Base-by-base conservation (phyloP, 2,329 filamentous ascomycete genomes). In the Basipetospora chlamydospora region DNA sequence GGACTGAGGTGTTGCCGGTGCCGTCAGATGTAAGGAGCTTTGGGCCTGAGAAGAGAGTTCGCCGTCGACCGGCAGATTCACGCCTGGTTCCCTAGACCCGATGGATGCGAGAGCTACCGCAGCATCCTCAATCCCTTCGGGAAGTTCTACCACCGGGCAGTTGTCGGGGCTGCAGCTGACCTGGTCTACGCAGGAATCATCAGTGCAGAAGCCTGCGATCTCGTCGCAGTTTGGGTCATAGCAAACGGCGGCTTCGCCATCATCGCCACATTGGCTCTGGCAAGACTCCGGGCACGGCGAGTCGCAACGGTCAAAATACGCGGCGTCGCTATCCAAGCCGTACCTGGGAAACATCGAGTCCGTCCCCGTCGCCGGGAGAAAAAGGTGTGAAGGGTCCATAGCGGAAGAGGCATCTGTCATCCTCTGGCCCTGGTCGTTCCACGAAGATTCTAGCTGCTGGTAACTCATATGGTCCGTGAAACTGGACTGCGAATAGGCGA, bases 171-270 rank as follows among this genome's bases (percentile, higher is more conserved):
- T 37, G 35, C 42, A 46, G 2, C 37, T 26, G 11, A 49, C 44
- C 23, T 53, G 47, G 17, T 42, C 44, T 20, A 52, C 41, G 40
- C 58, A 61, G 39, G 50, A 47, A 11, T 43, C 45, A 37, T 61
- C 52, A 13, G 47, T 55, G 41, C 59, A 64, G 22, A 59, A 46
- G 23, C 59, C 54, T 12, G 54, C 48, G 20, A 51, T 44, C 17
- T 40, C 43, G 15, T 44, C 43, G 42, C 58, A 61, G 6, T 50
- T 47, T 23, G 50, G 48, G 36, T 58, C 53, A 20, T 52, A 51
- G 39, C 59, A 62, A 34, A 55, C 55, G 30, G 57, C 47, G 33
- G 43, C 51, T 15, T 48, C 47, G 17, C 48, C 48, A 16, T 42
- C 45, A 5, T 53, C 52, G 28, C 49, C 55, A 33, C 55, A 60